Percentiles rank a stretch among this genome's conserved stretches.
phyloP scores from a whole-genome alignment of 805 yeast species.

The Suhomyces faveliae region DNA sequence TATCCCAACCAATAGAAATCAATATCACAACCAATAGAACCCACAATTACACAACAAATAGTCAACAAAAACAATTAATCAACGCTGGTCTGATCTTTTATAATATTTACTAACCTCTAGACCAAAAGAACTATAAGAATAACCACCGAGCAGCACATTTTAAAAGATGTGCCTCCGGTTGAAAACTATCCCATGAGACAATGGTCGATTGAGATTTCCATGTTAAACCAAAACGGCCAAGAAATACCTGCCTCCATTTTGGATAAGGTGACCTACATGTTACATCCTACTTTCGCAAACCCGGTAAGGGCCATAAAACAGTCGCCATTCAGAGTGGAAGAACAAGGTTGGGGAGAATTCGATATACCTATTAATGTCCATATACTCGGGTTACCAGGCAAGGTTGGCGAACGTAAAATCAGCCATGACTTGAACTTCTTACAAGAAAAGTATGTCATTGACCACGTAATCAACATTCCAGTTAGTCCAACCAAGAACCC shows the following conservation, averaged over 20 bases:
- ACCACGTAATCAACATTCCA: conserved; percentile 76
- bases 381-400: conserved; percentile 60
- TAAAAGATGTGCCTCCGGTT: conserved; percentile 78
- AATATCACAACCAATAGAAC: too few species aligned
- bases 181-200: conserved; percentile 92
- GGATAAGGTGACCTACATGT: conserved; percentile 88
- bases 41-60: too few species aligned
- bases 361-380: conserved; percentile 80
- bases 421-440: conserved; percentile 87
- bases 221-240: conserved; percentile 77
- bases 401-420: conserved; percentile 83
- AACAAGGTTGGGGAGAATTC: conserved; percentile 98
- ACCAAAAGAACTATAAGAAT: conserved; percentile 86
- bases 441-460: conserved; percentile 71
- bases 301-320: conserved; percentile 80
- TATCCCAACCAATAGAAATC: too few species aligned
- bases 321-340: conserved; percentile 83
- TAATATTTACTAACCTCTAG: conserved; percentile 25
- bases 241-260: conserved; percentile 84
- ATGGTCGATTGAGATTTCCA: conserved; percentile 79
- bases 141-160: conserved; percentile 79
- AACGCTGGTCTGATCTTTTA: too few species aligned
- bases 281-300: conserved; percentile 92
- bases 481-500: conserved; percentile 57
- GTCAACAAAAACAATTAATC: background rate